Evolutionary conservation across 768 basidiomycete species (phyloP), one percentile per base, ranked within the genome.

Genomic region (Crassisporium funariophilum): DNA sequence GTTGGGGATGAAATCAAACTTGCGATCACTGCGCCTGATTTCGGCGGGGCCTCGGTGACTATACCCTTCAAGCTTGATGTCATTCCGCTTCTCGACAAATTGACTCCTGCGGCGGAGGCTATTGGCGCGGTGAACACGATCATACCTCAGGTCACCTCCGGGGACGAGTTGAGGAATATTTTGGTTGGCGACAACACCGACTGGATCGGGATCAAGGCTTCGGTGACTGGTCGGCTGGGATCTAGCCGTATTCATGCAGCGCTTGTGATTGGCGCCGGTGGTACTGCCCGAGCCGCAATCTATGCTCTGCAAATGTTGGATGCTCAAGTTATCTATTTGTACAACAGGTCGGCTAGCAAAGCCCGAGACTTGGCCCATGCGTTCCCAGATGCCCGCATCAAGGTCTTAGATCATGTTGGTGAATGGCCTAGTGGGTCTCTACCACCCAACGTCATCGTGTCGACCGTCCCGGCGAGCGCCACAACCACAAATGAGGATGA

Each of bases 71-170:
- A 99, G 68, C 73, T 95, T 29, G 88, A 91, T 50, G 76, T 98
- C 53, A 91, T 98, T 38, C 82, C 88, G 1, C 72, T 88, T 4
- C 79, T 99, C 41, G 88, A 95, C 59, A 69, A 72, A 43, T 67
- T 98, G 33, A 88, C 94, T 0, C 81, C 83, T 0, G 84, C 92
- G 16, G 97, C 94, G 1, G 72, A 82, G 55, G 73, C 79, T 3
- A 94, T 99, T 49, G 97, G 97, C 0, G 97, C 97, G 0, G 91
- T 98, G 53, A 98, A 99, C 66, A 98, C 95, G 35, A 80, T 98
- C 64, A 76, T 93, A 13, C 84, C 87, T 2, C 58, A 63, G 2
- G 56, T 58, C 3, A 66, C 60, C 7, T 58, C 66, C 6, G 60
- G 67, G 1, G 68, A 71, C 23, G 79, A 78, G 2, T 61, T 67